These are phyloP conservation scores for Colletotrichum eleusines DNA, from an alignment of 2,329 filamentous ascomycete genomes.

Conservation along the genomic window DNA sequence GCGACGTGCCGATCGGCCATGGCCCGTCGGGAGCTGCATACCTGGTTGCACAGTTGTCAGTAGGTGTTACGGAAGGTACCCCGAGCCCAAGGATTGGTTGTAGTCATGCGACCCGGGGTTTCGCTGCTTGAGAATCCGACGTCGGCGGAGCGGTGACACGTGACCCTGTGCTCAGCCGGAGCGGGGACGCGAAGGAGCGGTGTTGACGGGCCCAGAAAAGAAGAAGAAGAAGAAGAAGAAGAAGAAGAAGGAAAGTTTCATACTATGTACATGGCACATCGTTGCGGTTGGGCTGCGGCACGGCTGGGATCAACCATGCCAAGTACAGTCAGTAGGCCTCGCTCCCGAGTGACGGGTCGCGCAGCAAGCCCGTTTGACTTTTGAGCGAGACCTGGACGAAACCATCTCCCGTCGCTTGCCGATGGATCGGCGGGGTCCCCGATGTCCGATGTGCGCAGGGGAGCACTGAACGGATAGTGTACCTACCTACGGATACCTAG, in stretches of 20 bases:
- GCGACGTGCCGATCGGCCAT: slow-evolving; percentile 35
- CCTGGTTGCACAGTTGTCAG: too few species aligned
- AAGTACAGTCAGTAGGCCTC: background rate
- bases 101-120: slow-evolving; percentile 2
- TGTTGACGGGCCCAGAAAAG: slow-evolving; percentile 19
- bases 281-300: background rate
- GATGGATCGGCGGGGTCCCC: slow-evolving; percentile 23
- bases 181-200: slow-evolving; percentile 23
- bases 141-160: slow-evolving; percentile 22
- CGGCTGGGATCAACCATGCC: background rate
- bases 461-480: too few species aligned
- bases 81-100: slow-evolving; percentile 11
- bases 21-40: slow-evolving; percentile 29
- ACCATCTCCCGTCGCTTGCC: background rate
- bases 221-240: slow-evolving; percentile 2
- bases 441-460: slow-evolving; percentile 6
- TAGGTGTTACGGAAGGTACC: slow-evolving; percentile 7
- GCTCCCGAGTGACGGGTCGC: background rate
- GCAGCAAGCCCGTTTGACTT: background rate
- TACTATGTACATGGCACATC: background rate
- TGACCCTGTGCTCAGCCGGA: background rate
- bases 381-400: slow-evolving; percentile 8
- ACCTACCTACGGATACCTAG: too few species aligned
- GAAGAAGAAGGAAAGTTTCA: slow-evolving; percentile 17
- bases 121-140: slow-evolving; percentile 14